phyloP scores from a whole-genome alignment of 2,329 filamentous ascomycete species.

The Beauveria australis region DNA sequence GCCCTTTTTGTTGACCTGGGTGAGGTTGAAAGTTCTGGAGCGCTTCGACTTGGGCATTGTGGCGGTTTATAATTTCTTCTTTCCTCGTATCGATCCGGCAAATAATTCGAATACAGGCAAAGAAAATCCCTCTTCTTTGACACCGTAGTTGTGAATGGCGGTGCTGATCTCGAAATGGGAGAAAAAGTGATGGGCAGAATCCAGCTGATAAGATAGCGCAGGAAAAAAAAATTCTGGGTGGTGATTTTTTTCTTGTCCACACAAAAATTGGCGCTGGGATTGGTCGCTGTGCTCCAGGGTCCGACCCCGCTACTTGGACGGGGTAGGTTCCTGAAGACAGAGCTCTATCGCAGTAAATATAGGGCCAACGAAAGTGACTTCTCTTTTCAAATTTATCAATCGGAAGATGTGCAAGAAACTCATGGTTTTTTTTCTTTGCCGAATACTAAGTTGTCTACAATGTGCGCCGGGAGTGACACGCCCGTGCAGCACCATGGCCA shows the following conservation, averaged over 20 bases:
- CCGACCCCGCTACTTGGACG: constrained; percentile 1
- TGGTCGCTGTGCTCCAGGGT: not conserved
- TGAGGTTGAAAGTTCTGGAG: constrained; percentile 79
- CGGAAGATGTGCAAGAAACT: too few species aligned
- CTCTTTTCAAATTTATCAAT: too few species aligned
- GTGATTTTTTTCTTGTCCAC: constrained; percentile 1
- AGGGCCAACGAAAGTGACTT: not conserved
- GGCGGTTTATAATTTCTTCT: constrained; percentile 14
- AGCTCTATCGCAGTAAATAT: too few species aligned
- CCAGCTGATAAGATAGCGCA: constrained; percentile 22
- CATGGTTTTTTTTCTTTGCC: too few species aligned
- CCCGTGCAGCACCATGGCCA: not conserved
- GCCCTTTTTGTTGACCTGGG: constrained; percentile 85
- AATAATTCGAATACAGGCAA: not conserved
- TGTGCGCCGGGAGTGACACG: too few species aligned
- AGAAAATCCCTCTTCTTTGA: not conserved
- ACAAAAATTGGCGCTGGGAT: constrained; percentile 4
- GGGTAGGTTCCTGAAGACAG: too few species aligned
- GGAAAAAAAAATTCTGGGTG: constrained; percentile 20
- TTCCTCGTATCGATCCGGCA: not conserved
- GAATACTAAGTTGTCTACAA: too few species aligned
- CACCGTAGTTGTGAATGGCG: constrained; percentile 7
- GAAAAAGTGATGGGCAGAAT: constrained; percentile 7
- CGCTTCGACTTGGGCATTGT: constrained; percentile 96
- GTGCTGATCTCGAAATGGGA: constrained; percentile 5